phyloP scores from a whole-genome alignment of 1,284 basidiomycete species.

The Mycena citricolor region DNA sequence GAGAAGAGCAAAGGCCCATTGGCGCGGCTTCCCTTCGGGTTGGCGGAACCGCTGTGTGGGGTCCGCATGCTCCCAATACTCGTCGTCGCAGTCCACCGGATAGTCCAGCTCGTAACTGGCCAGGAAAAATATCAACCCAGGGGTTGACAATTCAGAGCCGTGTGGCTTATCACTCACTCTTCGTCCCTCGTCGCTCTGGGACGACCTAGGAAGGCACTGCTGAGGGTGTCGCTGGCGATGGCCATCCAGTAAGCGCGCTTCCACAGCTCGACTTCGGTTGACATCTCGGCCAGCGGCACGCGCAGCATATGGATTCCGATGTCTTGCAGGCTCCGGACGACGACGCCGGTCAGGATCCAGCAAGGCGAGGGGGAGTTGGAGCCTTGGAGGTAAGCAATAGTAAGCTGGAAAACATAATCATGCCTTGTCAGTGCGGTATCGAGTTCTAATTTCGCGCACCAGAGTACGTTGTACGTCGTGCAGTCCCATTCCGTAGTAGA shows the following conservation, averaged over 20 bases:
- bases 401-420: slow-evolving; percentile 5
- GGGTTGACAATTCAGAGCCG: slow-evolving; percentile 19
- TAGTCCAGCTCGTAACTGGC: slow-evolving; percentile 1
- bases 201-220: slow-evolving; percentile 17
- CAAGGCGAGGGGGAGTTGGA: slow-evolving; percentile 5
- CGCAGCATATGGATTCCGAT: slow-evolving; percentile 43
- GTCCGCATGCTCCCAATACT: slow-evolving; percentile 16
- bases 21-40: slow-evolving; percentile 16
- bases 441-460: slow-evolving; percentile 10
- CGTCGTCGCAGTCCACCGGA: slow-evolving; percentile 15
- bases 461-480: slow-evolving; percentile 20
- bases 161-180: slow-evolving; percentile 44
- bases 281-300: slow-evolving; percentile 8
- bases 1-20: slow-evolving; percentile 48
- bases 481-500: slow-evolving; percentile 8
- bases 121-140: not conserved
- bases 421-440: not conserved
- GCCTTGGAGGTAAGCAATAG: slow-evolving; percentile 11
- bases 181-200: not conserved
- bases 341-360: slow-evolving; percentile 15
- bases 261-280: slow-evolving; percentile 50
- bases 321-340: slow-evolving; percentile 28
- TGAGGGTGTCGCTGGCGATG: slow-evolving; percentile 5
- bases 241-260: slow-evolving; percentile 50
- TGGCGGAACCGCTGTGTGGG: slow-evolving; percentile 9